phyloP scores from a whole-genome alignment of 371 early-diverging fungal species.

The Circinella umbellata region DNA sequence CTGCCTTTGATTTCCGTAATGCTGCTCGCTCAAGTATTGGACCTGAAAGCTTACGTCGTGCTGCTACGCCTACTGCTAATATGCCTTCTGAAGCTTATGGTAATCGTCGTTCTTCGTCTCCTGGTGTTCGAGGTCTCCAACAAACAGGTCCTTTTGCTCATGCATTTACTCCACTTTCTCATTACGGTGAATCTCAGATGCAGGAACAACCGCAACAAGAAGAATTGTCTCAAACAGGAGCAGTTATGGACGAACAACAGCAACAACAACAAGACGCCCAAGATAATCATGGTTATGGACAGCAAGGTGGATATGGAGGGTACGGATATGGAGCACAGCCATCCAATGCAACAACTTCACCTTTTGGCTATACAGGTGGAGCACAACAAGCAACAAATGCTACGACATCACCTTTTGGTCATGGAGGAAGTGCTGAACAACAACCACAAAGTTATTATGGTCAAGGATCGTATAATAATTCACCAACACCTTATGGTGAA shows the following conservation, averaged over 20 bases:
- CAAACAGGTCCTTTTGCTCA: conserved; percentile 12
- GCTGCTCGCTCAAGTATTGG: conserved; percentile 20
- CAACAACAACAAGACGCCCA: conserved; percentile 12
- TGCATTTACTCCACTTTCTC: conserved; percentile 21
- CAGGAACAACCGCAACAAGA: conserved; percentile 10
- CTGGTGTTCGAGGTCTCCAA: conserved; percentile 13
- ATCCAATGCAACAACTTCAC: conserved; percentile 38
- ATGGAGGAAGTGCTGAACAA: too few species aligned
- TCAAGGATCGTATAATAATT: neutral
- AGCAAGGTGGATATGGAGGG: conserved; percentile 27
- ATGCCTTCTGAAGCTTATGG: conserved; percentile 22
- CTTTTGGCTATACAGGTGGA: conserved; percentile 22
- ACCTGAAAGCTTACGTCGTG: conserved; percentile 26
- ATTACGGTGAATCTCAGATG: conserved; percentile 8
- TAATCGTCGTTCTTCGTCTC: conserved; percentile 18
- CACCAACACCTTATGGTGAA: neutral
- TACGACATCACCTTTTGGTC: conserved; percentile 38
- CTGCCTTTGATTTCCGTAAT: conserved; percentile 33
- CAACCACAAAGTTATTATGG: neutral
- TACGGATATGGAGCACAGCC: conserved; percentile 27
- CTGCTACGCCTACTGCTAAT: conserved; percentile 29
- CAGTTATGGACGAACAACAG: conserved; percentile 3
- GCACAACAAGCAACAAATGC: conserved; percentile 15
- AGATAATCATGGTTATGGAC: conserved; percentile 16
- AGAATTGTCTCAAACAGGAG: neutral